Evolutionary conservation across 208 protist species (phyloP), one percentile per base, ranked within the genome.

Genomic region (Crithidia thermophila): DNA sequence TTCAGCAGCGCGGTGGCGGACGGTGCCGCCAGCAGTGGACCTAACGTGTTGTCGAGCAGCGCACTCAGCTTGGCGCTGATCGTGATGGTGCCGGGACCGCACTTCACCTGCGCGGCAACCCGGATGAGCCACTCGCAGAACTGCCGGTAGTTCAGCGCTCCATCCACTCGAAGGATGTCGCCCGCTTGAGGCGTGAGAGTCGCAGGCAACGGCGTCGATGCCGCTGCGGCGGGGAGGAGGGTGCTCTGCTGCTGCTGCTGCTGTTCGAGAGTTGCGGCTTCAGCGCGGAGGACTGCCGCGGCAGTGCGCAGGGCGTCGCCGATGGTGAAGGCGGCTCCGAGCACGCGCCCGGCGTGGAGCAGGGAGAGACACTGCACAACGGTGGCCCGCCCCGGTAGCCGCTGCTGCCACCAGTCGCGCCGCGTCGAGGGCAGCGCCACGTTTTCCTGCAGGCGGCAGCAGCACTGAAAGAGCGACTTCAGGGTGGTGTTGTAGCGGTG

Each of bases 101-200:
- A 75, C 50, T 68, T 86, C 49, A 86, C 84, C 14, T 66, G 34
- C 43, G 78, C 60, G 23, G 84, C 63, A 1, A 96, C 57, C 10
- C 93, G 86, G 11, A 97, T 69, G 25, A 95, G 63, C 53, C 70
- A 72, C 77, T 97, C 90, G 31, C 81, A 79, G 75, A 95, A 97
- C 52, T 90, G 81, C 11, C 88, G 67, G 62, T 93, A 97, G 75
- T 87, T 88, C 10, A 96, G 33, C 23, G 43, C 71, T 7, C 86
- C 87, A 1, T 81, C 67, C 6, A 85, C 61, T 1, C 60, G 37
- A 60, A 77, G 64, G 43, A 90, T 64, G 28, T 33, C 52, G 8
- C 47, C 51, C n/a, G n/a, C n/a, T n/a, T n/a, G n/a, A n/a, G n/a
- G n/a, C n/a, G n/a, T n/a, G 11, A 81, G 55, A 42, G 72, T 43